Percentiles rank a stretch among this genome's conserved stretches.
Evolutionary conservation across 768 basidiomycete genomes (phyloP).

Genomic region (Rhizopogon roseolus): DNA sequence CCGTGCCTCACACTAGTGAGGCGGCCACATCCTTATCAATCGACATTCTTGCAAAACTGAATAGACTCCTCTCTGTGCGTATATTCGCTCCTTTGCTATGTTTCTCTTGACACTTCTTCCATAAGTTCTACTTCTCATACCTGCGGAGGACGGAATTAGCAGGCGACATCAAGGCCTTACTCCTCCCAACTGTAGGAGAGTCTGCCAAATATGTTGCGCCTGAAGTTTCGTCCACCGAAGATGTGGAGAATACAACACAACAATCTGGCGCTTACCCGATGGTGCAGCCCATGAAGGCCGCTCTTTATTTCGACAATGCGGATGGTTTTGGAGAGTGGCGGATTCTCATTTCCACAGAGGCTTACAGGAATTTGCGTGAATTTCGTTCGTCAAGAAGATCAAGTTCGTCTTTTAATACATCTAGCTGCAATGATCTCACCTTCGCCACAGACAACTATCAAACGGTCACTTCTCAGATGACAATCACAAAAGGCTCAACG

Average conservation of each 20-base stretch:
- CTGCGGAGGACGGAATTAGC: conserved; percentile 14
- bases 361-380: conserved; percentile 45
- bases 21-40: conserved; percentile 12
- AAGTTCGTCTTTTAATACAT: conserved; percentile 33
- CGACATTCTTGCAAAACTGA: conserved; percentile 20
- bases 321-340: conserved; percentile 63
- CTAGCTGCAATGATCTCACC: neutral
- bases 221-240: neutral
- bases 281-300: conserved; percentile 57
- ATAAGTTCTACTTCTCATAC: conserved; percentile 20
- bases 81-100: neutral
- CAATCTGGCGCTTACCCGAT: conserved; percentile 33
- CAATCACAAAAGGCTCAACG: conserved; percentile 59
- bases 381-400: conserved; percentile 60
- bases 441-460: conserved; percentile 52
- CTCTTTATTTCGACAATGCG: conserved; percentile 53
- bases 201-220: neutral
- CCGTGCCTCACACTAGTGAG: conserved; percentile 18
- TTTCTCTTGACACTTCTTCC: neutral
- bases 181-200: conserved; percentile 3
- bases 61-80: conserved; percentile 25
- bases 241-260: neutral
- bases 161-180: neutral
- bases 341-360: conserved; percentile 49
- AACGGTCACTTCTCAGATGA: conserved; percentile 64